Conservation (phyloP, 2,329 filamentous ascomycete genomes). For the Alternaria arbusti region DNA sequence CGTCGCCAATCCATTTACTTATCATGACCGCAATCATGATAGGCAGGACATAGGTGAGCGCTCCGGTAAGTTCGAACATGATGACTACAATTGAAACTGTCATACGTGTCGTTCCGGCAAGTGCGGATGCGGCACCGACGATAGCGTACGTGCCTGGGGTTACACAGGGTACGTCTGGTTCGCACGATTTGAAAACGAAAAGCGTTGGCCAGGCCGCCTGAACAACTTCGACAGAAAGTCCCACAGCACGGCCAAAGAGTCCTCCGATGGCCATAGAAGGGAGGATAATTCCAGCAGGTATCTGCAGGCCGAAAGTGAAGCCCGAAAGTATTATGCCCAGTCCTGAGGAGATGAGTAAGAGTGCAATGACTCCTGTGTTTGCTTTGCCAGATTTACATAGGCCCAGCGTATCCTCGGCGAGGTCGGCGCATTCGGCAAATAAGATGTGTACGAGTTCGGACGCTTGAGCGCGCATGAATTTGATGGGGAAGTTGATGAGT, state of each 20-base stretch:
- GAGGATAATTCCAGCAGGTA: constrained; percentile 93
- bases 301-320: constrained; percentile 90
- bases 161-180: constrained; percentile 85
- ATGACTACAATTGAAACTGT: constrained; percentile 99
- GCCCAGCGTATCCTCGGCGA: constrained; percentile 84
- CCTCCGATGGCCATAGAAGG: constrained; percentile 97
- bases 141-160: constrained; percentile 97
- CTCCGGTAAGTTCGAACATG: constrained; percentile 98
- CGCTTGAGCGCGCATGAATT: constrained; percentile 92
- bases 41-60: constrained; percentile 92
- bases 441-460: constrained; percentile 90
- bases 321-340: constrained; percentile 85
- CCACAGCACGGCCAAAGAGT: constrained; percentile 84
- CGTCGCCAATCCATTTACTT: constrained; percentile 97
- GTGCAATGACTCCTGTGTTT: constrained; percentile 79
- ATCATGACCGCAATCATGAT: constrained; percentile 99
- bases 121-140: constrained; percentile 90
- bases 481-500: constrained; percentile 91
- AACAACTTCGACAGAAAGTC: constrained; percentile 88
- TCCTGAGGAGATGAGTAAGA: constrained; percentile 80
- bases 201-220: constrained; percentile 79
- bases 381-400: constrained; percentile 88
- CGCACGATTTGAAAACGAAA: constrained; percentile 79
- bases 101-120: constrained; percentile 92
- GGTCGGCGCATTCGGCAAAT: constrained; percentile 86